Base-by-base conservation (phyloP, 306 rosid species). In the Sphenostylis stenocarpa region DNA sequence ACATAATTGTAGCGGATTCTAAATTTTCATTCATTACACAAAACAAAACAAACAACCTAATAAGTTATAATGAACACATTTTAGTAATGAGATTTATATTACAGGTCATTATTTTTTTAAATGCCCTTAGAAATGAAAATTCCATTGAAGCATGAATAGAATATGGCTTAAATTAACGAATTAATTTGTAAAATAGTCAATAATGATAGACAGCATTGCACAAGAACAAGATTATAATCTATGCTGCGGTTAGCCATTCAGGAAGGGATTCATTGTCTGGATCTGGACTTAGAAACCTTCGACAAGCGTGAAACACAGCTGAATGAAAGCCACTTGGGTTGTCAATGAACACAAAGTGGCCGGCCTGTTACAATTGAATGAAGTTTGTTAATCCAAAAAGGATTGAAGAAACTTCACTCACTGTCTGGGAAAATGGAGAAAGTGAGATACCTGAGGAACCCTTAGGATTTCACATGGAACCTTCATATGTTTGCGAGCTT, bases 401-500 rank as follows among this genome's bases (percentile, higher is more conserved):
- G 41, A 58, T 47, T 19, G 12, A 56, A 57, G 26, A 31, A 33
- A 52, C 31, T 72, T 66, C 75, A 13, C 11, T 41, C 1, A 1
- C n/a, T n/a, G 21, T 47, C 38, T 41, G 23, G 53, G 68, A 58
- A 56, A 71, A 74, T 44, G 34, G 75, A 38, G 70, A 83, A 77
- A 73, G 47, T 68, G 47, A 15, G 4, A 65, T 76, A 96, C 99
- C 96, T 88, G 91, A 52, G 98, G 98, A 87, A 91, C 94, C 67
- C 99, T 85, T 38, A 96, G 79, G 52, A 92, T 96, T 73, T 96
- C 99, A 73, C 99, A 96, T 6, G 97, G 94, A 66, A 93, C 97
- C 53, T 86, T 85, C 99, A 96, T 96, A 21, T 75, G 84, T 79
- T 88, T 84, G 77, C 98, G 94, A 70, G 99, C 98, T 86, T 88